Base-by-base conservation (phyloP, 192 early-diverging fungal species). In the Gigaspora rosea region DNA sequence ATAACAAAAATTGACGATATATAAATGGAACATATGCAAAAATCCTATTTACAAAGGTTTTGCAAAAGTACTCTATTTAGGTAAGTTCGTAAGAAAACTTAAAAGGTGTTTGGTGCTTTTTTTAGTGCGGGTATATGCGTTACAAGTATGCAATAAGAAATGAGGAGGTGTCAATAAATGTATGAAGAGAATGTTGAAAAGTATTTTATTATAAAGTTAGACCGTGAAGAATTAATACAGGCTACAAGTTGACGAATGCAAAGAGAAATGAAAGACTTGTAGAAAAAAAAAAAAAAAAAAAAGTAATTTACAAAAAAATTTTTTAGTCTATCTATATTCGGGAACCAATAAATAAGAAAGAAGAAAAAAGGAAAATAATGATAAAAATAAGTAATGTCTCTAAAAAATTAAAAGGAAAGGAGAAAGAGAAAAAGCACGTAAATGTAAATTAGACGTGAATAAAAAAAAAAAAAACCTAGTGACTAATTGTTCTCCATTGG, bases 71-170 rank as follows among this genome's bases (percentile, higher is more conserved):
- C 15, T 65, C 13, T 12, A 35, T 41, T 65, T 46, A 16, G 33
- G 63, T 46, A 65, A 65, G 32, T 65, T 15, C 10, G 8, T 5
- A n/a, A 65, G 63, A 65, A n/a, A 41, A 65, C 33, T 3, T 12
- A 18, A 33, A 65, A 41, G 36, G 11, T 65, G 22, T 65, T 12
- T 47, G 35, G 41, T 65, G 62, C 51, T 52, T 52, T 52, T 35
- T 7, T 64, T 22, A 27, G 62, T 64, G 63, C 63, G 32, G 63
- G 6, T 65, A 41, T 65, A 65, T 41, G 63, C 63, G 63, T 46
- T n/a, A 65, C 22, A 41, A 65, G 35, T 65, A 65, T 65, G 36
- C 63, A 65, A 65, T 18, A 41, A 63, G 32, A 32, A n/a, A 56
- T 46, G 32, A 32, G 4, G 20, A 32, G 59, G 59, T 62, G 12